These are phyloP conservation scores for Psidium friedrichsthalianum DNA, from an alignment of 345 rosid species.

Conservation along the genomic window DNA sequence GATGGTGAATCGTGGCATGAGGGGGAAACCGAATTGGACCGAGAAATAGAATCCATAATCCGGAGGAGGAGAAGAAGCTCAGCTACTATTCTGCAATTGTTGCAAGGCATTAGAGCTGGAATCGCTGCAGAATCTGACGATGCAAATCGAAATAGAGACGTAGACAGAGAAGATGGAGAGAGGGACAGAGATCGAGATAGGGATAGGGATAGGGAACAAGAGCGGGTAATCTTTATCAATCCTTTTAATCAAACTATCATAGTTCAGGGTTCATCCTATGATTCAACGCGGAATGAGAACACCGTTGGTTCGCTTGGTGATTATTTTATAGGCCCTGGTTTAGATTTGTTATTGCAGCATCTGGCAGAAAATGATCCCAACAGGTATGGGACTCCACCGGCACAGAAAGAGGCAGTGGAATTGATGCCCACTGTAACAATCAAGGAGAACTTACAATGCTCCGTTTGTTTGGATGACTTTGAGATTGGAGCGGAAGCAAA, in stretches of 20 bases:
- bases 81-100: slow-evolving; percentile 54
- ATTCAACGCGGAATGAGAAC: slow-evolving; percentile 27
- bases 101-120: slow-evolving; percentile 74
- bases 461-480: slow-evolving; percentile 80
- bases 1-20: slow-evolving; percentile 27
- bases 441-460: slow-evolving; percentile 49
- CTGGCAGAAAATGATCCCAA: slow-evolving; percentile 68
- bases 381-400: slow-evolving; percentile 77
- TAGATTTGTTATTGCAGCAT: slow-evolving; percentile 66
- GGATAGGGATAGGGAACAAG: slow-evolving; percentile 31
- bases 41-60: slow-evolving; percentile 52
- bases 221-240: slow-evolving; percentile 41
- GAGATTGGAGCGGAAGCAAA: slow-evolving; percentile 50
- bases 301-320: slow-evolving; percentile 54
- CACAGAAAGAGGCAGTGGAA: slow-evolving; percentile 64
- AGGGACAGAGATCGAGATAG: slow-evolving; percentile 20
- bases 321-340: slow-evolving; percentile 74
- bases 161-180: slow-evolving; percentile 19
- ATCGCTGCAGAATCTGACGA: slow-evolving; percentile 36
- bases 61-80: slow-evolving; percentile 66
- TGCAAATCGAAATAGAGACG: neutral
- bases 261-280: slow-evolving; percentile 43
- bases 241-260: slow-evolving; percentile 49
- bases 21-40: slow-evolving; percentile 45
- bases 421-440: slow-evolving; percentile 38